Evolutionary conservation across 108 stramenopile species (phyloP).

Genomic region (Fistulifera solaris): DNA sequence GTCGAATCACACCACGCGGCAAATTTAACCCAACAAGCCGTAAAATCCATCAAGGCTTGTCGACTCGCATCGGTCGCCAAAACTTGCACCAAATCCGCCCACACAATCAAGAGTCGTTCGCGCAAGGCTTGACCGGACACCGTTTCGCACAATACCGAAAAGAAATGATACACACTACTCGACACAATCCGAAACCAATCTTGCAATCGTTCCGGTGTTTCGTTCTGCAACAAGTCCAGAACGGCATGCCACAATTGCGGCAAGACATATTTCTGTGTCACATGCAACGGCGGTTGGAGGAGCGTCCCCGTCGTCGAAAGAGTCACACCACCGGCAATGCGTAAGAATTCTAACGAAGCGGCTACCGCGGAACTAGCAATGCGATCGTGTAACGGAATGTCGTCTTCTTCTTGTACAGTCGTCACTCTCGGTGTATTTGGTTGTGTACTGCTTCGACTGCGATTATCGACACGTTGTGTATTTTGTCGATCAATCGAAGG

Average conservation of each 20-base stretch:
- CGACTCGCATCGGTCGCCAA: constrained; percentile 37
- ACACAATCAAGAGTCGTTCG: constrained; percentile 10
- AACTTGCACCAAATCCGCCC: constrained; percentile 34
- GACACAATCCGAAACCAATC: constrained; percentile 47
- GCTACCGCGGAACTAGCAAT: constrained; percentile 8
- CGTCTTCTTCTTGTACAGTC: not conserved
- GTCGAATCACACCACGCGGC: constrained; percentile 63
- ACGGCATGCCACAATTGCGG: constrained; percentile 22
- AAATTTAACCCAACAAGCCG: constrained; percentile 46
- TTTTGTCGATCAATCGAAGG: too few species aligned
- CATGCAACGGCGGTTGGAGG: constrained; percentile 36
- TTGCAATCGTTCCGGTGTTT: constrained; percentile 27
- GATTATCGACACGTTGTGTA: too few species aligned
- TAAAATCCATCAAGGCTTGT: constrained; percentile 57
- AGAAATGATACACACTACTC: constrained; percentile 31
- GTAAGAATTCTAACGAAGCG: constrained; percentile 25
- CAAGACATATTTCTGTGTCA: constrained; percentile 33
- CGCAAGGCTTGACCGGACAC: constrained; percentile 16
- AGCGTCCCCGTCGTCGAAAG: constrained; percentile 37
- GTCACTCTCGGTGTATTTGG: not conserved
- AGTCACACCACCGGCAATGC: constrained; percentile 30
- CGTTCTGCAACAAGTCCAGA: constrained; percentile 18
- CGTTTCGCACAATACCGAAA: constrained; percentile 23
- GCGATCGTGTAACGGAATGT: constrained; percentile 3
- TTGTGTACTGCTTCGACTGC: not conserved